Base-by-base conservation (phyloP, 305 asterid species). In the Caryopteris hybrid region DNA sequence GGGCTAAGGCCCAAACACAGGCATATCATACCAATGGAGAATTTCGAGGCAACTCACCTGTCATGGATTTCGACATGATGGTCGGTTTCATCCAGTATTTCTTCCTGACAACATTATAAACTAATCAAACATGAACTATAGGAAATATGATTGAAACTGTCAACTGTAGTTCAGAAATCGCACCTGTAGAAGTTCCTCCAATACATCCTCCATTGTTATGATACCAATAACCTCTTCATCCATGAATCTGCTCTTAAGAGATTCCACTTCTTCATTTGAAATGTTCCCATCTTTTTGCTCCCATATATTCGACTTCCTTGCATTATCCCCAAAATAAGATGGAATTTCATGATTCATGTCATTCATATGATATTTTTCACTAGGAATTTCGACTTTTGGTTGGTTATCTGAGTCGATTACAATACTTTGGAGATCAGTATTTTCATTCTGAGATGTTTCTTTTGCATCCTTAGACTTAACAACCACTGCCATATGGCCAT, bases 181-280 rank as follows among this genome's bases (percentile, higher is more conserved):
- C 64, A 86, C 93, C 88, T 84, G 92, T 23, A 89, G 76, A 71
- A 85, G 81, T 55, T 89, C 81, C 72, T 85, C 96, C 23, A 85
- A 61, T 10, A 87, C 92, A 65, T 85, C 96, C 72, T 87, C 96
- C 95, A 87, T 87, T 25, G 96, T 87, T 36, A 89, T 87, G 39
- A 90, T 79, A 0, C 95, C 96, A 10, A 79, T 61, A 6, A 78
- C 86, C 74, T 81, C 89, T 73, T 84, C 91, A 50, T 84, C 84
- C 18, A 22, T 22, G 63, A 66, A 67, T 65, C 56, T 57, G 62
- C 50, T 71, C 25, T 25, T 25, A 12, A 77, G 58, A 36, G 62
- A 64, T 58, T 76, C 78, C 58, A 74, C 17, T 13, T 62, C 78
- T 14, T 73, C 78, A 10, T 55, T 66, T 0, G 71, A 72, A 61